Percentiles rank a stretch among this genome's conserved stretches.
These are phyloP conservation scores for Lentinula novae-zelandiae DNA, from an alignment of 1,284 basidiomycete genomes.

Conservation along the genomic window DNA sequence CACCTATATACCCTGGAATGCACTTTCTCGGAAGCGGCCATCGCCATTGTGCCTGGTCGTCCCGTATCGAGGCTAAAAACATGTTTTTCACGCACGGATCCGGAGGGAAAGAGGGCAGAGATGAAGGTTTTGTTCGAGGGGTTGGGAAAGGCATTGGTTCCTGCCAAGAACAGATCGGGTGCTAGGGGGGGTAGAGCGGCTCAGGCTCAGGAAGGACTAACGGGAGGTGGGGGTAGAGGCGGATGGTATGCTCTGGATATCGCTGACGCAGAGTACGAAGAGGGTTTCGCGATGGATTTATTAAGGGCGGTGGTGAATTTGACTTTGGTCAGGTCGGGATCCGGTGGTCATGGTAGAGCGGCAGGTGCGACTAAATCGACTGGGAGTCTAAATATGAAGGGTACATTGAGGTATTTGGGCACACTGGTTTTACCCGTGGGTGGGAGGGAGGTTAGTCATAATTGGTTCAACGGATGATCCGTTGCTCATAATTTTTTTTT, in stretches of 20 bases:
- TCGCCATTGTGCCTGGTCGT: constrained; percentile 48
- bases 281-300: constrained; percentile 49
- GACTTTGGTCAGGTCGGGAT: not conserved
- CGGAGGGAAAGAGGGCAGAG: constrained; percentile 47
- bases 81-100: constrained; percentile 55
- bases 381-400: constrained; percentile 19
- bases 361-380: not conserved
- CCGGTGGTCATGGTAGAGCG: not conserved
- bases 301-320: constrained; percentile 33
- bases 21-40: constrained; percentile 60
- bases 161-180: not conserved
- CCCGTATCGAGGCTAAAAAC: constrained; percentile 61
- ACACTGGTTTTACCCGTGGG: constrained; percentile 55
- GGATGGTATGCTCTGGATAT: constrained; percentile 50
- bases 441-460: constrained; percentile 35
- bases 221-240: constrained; percentile 12
- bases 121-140: constrained; percentile 39
- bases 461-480: constrained; percentile 1
- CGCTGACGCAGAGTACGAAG: constrained; percentile 54
- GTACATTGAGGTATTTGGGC: constrained; percentile 52
- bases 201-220: not conserved
- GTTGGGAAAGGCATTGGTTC: not conserved
- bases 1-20: constrained; percentile 54
- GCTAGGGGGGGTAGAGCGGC: not conserved
- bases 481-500: not conserved